Percentiles rank a stretch among this genome's conserved stretches.
These are phyloP conservation scores for Leucocoprinus birnbaumii DNA, from an alignment of 768 basidiomycete species.

Conservation along the genomic window DNA sequence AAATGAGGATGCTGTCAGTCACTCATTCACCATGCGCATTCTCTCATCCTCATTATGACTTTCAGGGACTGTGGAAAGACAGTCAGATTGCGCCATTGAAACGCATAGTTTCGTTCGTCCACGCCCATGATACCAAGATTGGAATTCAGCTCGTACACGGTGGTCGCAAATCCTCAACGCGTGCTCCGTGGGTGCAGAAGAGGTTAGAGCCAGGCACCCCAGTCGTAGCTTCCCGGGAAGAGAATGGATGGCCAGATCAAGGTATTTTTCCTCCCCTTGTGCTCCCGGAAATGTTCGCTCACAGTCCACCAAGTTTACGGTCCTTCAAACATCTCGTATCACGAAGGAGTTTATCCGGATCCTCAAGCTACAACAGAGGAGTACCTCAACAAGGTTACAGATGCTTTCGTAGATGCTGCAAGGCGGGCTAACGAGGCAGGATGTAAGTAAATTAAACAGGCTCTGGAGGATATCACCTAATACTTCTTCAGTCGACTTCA, in stretches of 20 bases:
- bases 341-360: slow-evolving; percentile 39
- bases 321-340: slow-evolving; percentile 57
- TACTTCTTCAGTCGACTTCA: slow-evolving; percentile 51
- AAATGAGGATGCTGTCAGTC: slow-evolving; percentile 62
- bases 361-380: slow-evolving; percentile 57
- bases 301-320: slow-evolving; percentile 48
- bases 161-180: slow-evolving; percentile 64
- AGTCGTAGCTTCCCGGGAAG: slow-evolving; percentile 40
- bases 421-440: slow-evolving; percentile 57
- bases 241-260: slow-evolving; percentile 67
- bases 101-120: slow-evolving; percentile 72
- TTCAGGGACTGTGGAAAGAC: slow-evolving; percentile 71
- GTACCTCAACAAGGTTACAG: slow-evolving; percentile 52
- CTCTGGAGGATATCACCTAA: background rate
- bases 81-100: slow-evolving; percentile 68
- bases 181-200: slow-evolving; percentile 61
- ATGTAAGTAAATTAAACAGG: slow-evolving; percentile 41
- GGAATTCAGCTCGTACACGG: slow-evolving; percentile 83
- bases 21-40: background rate
- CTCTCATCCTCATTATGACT: background rate
- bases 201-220: slow-evolving; percentile 28
- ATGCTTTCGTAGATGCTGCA: slow-evolving; percentile 56
- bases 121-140: slow-evolving; percentile 65
- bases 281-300: slow-evolving; percentile 11
- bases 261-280: too few species aligned